phyloP scores from a whole-genome alignment of 306 rosid genomes.

The Rosa lucieae region DNA sequence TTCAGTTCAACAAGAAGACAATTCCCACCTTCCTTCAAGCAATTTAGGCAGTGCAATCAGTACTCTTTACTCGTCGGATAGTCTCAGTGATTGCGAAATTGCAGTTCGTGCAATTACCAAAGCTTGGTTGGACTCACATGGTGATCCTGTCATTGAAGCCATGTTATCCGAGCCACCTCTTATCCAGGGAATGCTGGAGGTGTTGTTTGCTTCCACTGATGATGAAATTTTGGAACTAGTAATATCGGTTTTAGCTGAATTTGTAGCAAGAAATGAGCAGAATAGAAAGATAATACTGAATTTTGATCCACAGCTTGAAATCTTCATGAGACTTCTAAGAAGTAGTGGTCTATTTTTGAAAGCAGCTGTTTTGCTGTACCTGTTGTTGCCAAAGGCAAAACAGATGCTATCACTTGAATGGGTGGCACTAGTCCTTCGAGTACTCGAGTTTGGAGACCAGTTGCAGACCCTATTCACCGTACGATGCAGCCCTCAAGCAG shows the following conservation, averaged over 20 bases:
- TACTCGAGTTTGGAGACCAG: conserved; percentile 75
- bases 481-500: conserved; percentile 60
- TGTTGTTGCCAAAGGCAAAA: conserved; percentile 68
- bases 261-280: conserved; percentile 37
- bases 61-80: conserved; percentile 56
- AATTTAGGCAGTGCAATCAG: conserved; percentile 48
- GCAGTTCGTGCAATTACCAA: conserved; percentile 55
- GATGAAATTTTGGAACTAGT: conserved; percentile 74
- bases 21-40: conserved; percentile 39
- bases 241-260: conserved; percentile 65
- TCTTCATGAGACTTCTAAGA: conserved; percentile 63
- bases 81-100: conserved; percentile 58
- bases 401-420: conserved; percentile 80
- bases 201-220: conserved; percentile 62
- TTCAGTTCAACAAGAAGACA: conserved; percentile 33
- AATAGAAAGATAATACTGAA: conserved; percentile 54
- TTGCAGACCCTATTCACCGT: conserved; percentile 73
- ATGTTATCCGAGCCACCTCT: conserved; percentile 53
- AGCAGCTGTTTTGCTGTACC: conserved; percentile 72
- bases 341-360: conserved; percentile 71
- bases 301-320: conserved; percentile 74
- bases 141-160: conserved; percentile 52
- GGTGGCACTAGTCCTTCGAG: conserved; percentile 79
- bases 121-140: conserved; percentile 72
- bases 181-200: conserved; percentile 73